These are phyloP conservation scores for Penicillium oxalicum DNA, from an alignment of 2,329 filamentous ascomycete species.

Conservation along the genomic window DNA sequence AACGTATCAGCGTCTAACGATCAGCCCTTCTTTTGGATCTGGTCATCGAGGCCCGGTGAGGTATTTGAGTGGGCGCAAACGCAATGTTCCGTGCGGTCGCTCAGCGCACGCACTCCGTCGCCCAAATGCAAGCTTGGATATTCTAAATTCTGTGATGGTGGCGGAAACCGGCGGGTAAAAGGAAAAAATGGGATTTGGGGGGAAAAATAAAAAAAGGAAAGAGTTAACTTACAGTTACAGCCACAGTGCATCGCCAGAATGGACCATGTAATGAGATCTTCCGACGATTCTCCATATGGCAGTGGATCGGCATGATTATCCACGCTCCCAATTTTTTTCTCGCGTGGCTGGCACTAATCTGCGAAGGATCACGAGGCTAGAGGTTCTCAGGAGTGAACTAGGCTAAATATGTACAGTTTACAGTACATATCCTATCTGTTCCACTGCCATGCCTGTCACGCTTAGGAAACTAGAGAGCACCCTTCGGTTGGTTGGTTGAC, in stretches of 20 bases:
- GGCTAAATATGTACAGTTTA: too few species aligned
- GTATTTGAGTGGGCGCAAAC: neutral
- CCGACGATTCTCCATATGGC: conserved; percentile 14
- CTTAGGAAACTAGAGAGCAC: too few species aligned
- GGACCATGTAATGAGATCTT: neutral
- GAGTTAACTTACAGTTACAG: too few species aligned
- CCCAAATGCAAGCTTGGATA: neutral
- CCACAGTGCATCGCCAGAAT: too few species aligned
- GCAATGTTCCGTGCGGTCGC: too few species aligned
- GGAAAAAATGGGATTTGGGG: too few species aligned
- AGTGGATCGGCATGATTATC: conserved; percentile 6
- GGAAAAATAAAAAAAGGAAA: neutral
- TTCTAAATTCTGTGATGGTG: too few species aligned
- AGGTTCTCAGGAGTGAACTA: too few species aligned
- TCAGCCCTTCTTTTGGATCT: neutral
- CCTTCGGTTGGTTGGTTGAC: too few species aligned
- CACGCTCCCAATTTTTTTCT: conserved; percentile 4
- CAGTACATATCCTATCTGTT: too few species aligned
- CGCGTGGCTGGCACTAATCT: conserved; percentile 11
- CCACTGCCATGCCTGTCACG: too few species aligned
- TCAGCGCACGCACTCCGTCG: neutral
- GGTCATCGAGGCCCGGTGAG: neutral
- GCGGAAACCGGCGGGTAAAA: too few species aligned
- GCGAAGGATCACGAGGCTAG: neutral
- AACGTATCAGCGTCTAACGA: conserved; percentile 5